phyloP scores from a whole-genome alignment of 179 eudicot species.

The Beta lomatogona region DNA sequence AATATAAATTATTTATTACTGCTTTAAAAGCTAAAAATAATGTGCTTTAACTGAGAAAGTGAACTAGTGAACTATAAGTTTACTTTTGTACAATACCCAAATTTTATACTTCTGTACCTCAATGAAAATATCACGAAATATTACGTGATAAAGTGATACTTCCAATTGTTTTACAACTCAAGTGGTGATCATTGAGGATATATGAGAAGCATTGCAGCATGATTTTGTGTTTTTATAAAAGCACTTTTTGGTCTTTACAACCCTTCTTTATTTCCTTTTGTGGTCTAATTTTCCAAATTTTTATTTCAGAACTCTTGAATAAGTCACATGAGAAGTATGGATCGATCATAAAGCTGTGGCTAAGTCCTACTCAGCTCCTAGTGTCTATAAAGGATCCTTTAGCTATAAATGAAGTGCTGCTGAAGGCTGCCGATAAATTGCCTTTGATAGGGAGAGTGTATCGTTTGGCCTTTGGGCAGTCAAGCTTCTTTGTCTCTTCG shows the following conservation, averaged over 20 bases:
- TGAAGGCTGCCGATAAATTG: conserved; percentile 54
- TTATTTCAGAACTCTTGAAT: conserved; percentile 42
- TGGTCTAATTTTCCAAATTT: conserved; percentile 11
- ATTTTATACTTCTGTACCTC: not conserved
- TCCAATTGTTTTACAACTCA: not conserved
- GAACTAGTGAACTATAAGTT: not conserved
- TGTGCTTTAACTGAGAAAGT: not conserved
- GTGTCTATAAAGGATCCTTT: conserved; percentile 52
- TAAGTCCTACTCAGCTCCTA: conserved; percentile 57
- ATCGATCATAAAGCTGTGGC: conserved; percentile 54
- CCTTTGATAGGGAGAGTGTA: conserved; percentile 57
- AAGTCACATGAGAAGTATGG: conserved; percentile 55
- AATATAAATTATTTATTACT: not conserved
- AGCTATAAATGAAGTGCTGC: conserved; percentile 48
- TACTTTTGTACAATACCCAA: not conserved
- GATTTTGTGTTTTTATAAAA: not conserved
- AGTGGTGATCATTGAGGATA: not conserved
- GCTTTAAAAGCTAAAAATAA: not conserved
- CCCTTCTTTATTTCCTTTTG: not conserved
- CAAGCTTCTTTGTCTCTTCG: conserved; percentile 56
- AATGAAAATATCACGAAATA: not conserved
- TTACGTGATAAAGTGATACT: not conserved
- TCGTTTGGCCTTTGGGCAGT: conserved; percentile 52
- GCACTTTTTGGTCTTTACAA: no score
- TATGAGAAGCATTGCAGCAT: conserved; percentile 5